Conservation (phyloP, 78 protist genomes). For the slime mould (Dictyostelium discoideum) region DNA sequence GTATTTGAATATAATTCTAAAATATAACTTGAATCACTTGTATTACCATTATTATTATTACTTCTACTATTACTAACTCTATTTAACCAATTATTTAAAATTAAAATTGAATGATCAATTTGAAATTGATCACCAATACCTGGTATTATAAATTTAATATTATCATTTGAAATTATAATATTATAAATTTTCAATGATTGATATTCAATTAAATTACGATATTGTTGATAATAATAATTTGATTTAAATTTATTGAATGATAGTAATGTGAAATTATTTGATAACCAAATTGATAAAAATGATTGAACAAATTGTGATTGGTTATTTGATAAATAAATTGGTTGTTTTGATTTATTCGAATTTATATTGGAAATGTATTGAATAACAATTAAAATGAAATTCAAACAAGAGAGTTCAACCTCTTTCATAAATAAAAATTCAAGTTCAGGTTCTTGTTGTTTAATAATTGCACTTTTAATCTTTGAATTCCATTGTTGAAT, state of each 20-base stretch:
- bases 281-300: not conserved
- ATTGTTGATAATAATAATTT: not conserved
- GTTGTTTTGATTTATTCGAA: not conserved
- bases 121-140: not conserved
- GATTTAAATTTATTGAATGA: not conserved
- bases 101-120: conserved; percentile 3
- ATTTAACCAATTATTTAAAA: conserved; percentile 9
- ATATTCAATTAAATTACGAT: not conserved
- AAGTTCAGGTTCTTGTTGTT: conserved; percentile 1
- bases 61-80: not conserved
- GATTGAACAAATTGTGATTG: conserved; percentile 57
- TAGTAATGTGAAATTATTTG: not conserved
- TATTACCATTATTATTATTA: not conserved
- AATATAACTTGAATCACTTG: not conserved
- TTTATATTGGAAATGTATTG: not conserved
- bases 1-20: conserved; percentile 13
- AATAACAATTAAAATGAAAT: not conserved
- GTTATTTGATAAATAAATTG: conserved; percentile 31
- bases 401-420: not conserved
- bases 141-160: not conserved
- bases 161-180: conserved; percentile 22
- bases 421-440: not conserved
- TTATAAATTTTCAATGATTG: conserved; percentile 51
- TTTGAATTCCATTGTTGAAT: conserved; percentile 52
- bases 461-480: conserved; percentile 25